Base-by-base conservation (phyloP, 805 yeast species). In the Blastobotrys americana region DNA sequence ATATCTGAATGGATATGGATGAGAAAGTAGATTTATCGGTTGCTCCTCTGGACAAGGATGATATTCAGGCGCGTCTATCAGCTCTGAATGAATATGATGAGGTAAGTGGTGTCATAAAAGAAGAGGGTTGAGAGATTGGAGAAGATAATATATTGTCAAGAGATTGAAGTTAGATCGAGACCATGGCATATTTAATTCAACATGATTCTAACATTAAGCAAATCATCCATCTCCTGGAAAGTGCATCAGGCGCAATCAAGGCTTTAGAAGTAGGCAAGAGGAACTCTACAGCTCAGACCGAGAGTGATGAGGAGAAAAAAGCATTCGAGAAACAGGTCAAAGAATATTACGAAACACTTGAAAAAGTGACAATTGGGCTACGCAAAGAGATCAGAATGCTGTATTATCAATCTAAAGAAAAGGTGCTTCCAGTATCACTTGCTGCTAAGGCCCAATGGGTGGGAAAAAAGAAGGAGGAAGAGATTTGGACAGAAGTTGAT, bases 381-480 rank as follows among this genome's bases (percentile, higher is more conserved):
- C 68, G 88, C n/a, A 70, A 73, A 39, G 95, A 84, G 54, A 77
- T 84, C 37, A 76, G 77, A 56, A 55, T 73, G 10, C 67, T 83
- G 61, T 88, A 84, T 61, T 54, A 52, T 5, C 62, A 62, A 23
- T 65, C 68, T 41, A 69, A 71, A 45, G 68, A 70, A 16, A 73
- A 72, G 40, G 73, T 84, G 34, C 66, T 84, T 21, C 93, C 95
- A 1, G 72, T 83, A 2, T 71, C 73, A 35, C 75, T 84, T 19
- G 82, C 80, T 42, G 80, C 80, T 51, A 81, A 82, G 64, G 85
- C 87, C 28, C 76, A 84, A 3, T 72, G 75, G 65, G 72, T 82
- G 22, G 87, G 88, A 2, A 66, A 67, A 34, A 72, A 67, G 50
- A 81, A 82, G 58, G 65, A 82, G 41, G 63, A 67, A 6, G 71